Base-by-base conservation (phyloP, 768 basidiomycete genomes). In the Kwoniella sp. region DNA sequence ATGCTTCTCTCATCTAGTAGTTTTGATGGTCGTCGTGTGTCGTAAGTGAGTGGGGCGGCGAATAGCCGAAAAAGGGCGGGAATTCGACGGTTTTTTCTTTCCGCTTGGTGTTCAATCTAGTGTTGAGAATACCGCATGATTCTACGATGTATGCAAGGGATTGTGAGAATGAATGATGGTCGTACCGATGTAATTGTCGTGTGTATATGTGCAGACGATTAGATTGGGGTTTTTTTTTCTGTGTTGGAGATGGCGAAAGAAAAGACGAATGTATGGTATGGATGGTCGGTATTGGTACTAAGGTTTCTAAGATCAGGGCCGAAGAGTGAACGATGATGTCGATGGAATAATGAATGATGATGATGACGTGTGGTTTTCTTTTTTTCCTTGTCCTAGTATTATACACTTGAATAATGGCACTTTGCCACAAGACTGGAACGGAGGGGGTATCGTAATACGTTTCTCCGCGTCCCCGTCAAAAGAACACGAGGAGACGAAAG, bases 331-430 rank as follows among this genome's bases (percentile, higher is more conserved):
- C 17, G 40, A 44, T 44, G 40, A 44, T 51, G 49, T 51, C 49
- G 49, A 51, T 51, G 49, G 24, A 8, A 25, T n/a, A 8, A 25
- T n/a, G 19, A 25, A 51, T 51, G 49, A 51, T 51, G 49, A 51
- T 51, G 49, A 51, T 51, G 49, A 51, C 22, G 49, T 24, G 49
- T 24, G 49, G 27, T 25, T 25, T 24, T 24, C 24, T 10, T 8
- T n/a, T 7, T 8, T 48, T n/a, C 8, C 19, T 19, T 7, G 47
- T n/a, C 19, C 47, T 5, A 19, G 47, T 48, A 17, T n/a, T 7
- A 5, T 5, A 33, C 33, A n/a, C n/a, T n/a, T n/a, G n/a, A n/a
- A n/a, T n/a, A n/a, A n/a, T n/a, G n/a, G n/a, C n/a, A n/a, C n/a
- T n/a, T n/a, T n/a, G n/a, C n/a, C n/a, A n/a, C 33, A 33, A 6